These are phyloP conservation scores for Leccinum cinnamomeum DNA, from an alignment of 1,284 basidiomycete genomes.

Conservation along the genomic window DNA sequence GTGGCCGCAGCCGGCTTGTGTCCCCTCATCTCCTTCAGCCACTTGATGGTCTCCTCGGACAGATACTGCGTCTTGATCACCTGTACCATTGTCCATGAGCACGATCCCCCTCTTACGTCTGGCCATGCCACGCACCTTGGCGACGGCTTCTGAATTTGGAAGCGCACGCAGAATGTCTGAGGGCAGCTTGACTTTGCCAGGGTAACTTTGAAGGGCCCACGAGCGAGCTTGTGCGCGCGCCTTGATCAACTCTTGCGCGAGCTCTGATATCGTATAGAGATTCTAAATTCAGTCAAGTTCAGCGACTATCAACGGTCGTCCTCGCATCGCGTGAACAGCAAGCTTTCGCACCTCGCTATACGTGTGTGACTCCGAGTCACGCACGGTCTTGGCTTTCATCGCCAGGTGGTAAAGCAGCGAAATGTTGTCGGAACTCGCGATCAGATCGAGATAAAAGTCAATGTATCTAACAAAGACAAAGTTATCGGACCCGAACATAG, in stretches of 20 bases:
- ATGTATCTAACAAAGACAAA: constrained; percentile 63
- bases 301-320: background rate
- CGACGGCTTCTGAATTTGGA: constrained; percentile 60
- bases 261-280: constrained; percentile 86
- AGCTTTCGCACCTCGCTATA: constrained; percentile 60
- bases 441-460: constrained; percentile 81
- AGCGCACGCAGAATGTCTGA: constrained; percentile 76
- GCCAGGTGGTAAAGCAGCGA: constrained; percentile 84
- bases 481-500: background rate
- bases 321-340: background rate
- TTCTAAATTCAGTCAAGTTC: constrained; percentile 68
- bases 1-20: constrained; percentile 19
- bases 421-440: constrained; percentile 78
- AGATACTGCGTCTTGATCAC: constrained; percentile 66
- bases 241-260: constrained; percentile 87
- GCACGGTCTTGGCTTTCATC: constrained; percentile 81
- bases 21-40: constrained; percentile 47
- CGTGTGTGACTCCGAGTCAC: constrained; percentile 67
- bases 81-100: constrained; percentile 35
- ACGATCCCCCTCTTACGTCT: background rate
- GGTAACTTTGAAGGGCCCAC: constrained; percentile 82
- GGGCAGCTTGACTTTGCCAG: constrained; percentile 80
- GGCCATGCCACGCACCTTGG: constrained; percentile 45
- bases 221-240: constrained; percentile 60
- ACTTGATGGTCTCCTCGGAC: constrained; percentile 54